Conservation (phyloP, 78 protist genomes). For the Cavenderia fasciculata region DNA sequence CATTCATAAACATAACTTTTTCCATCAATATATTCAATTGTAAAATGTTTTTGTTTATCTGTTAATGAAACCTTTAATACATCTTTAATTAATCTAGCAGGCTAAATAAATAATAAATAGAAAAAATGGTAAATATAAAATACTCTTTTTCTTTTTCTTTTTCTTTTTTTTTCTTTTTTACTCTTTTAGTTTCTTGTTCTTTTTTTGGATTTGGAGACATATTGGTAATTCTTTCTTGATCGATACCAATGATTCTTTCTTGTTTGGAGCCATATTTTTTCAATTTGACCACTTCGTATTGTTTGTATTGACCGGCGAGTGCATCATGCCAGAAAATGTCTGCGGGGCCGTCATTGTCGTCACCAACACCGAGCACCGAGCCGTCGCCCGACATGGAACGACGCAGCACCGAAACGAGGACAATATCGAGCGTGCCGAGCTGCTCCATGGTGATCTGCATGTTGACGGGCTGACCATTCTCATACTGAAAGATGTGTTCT, state of each 20-base stretch:
- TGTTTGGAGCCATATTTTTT: slow-evolving; percentile 72
- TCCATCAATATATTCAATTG: slow-evolving; percentile 66
- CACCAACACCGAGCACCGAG: slow-evolving; percentile 4
- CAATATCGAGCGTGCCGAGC: slow-evolving; percentile 17
- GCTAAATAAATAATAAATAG: slow-evolving; percentile 4
- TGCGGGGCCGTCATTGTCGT: neutral
- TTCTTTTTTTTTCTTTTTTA: neutral
- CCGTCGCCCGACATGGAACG: neutral
- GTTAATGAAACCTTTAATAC: slow-evolving; percentile 42
- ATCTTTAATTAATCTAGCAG: slow-evolving; percentile 69
- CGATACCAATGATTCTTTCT: slow-evolving; percentile 73
- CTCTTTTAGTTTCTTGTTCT: slow-evolving; percentile 74
- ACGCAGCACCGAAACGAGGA: neutral
- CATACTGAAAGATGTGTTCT: slow-evolving; percentile 41
- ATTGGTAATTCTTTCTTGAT: slow-evolving; percentile 58
- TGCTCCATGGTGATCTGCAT: slow-evolving; percentile 42
- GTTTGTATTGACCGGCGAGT: slow-evolving; percentile 55
- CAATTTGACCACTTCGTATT: slow-evolving; percentile 36
- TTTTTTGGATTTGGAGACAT: slow-evolving; percentile 44
- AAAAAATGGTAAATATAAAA: neutral
- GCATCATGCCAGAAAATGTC: slow-evolving; percentile 69
- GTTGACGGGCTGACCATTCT: slow-evolving; percentile 24
- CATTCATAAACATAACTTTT: slow-evolving; percentile 63
- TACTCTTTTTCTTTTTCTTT: too few relatives aligned
- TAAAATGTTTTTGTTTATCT: slow-evolving; percentile 66